Conservation (phyloP, 352 stramenopile genomes). For the Plasmopara muralis region DNA sequence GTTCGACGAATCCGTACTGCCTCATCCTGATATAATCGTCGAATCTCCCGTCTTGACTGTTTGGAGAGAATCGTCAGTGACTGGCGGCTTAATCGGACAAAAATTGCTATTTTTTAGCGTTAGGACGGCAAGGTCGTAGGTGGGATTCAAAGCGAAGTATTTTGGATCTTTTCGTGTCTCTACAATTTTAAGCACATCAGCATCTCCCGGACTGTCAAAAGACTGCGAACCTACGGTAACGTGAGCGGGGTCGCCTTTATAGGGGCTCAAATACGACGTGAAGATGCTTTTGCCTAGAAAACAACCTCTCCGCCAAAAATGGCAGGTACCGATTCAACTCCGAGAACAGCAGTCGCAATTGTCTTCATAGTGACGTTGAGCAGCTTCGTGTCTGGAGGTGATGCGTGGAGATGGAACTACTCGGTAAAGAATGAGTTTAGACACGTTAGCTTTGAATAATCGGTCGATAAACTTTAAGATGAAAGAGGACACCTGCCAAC, state of each 20-base stretch:
- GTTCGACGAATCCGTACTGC: neutral
- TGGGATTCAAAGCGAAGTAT: neutral
- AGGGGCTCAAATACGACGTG: neutral
- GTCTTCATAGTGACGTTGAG: neutral
- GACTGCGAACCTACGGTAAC: neutral
- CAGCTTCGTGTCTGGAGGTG: neutral
- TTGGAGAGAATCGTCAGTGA: neutral
- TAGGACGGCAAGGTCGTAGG: neutral
- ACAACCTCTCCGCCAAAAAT: constrained; percentile 29
- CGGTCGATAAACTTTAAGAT: no score
- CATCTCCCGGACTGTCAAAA: neutral
- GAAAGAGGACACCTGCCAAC: no score
- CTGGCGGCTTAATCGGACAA: neutral
- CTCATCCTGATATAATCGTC: neutral
- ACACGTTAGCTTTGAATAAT: no score
- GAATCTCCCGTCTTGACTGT: neutral
- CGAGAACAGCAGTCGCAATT: constrained; percentile 1
- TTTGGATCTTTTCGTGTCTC: neutral
- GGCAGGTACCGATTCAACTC: constrained; percentile 1
- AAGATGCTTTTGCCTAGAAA: neutral
- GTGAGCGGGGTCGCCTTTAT: neutral
- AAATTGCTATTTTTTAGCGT: neutral
- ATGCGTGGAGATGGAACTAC: neutral
- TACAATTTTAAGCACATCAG: neutral
- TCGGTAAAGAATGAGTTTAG: neutral